These are phyloP conservation scores for Capronia americana DNA, from an alignment of 2,329 filamentous ascomycete species.

Conservation along the genomic window DNA sequence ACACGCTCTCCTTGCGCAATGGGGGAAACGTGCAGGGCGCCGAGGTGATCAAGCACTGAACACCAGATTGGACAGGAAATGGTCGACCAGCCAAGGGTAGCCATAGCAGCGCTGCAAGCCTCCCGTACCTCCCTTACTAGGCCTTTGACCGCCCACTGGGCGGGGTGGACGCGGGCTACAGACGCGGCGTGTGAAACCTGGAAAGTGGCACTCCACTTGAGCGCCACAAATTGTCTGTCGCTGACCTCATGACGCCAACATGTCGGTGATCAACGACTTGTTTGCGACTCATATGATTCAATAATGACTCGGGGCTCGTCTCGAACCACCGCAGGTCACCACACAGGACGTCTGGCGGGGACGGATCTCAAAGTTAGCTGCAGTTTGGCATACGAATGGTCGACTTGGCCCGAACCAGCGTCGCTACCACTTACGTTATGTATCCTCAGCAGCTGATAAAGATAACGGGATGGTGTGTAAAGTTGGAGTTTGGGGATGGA, in stretches of 20 bases:
- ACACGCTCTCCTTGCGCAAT: conserved; percentile 29
- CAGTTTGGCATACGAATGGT: background rate
- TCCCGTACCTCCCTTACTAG: background rate
- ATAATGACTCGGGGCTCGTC: background rate
- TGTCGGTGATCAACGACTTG: background rate
- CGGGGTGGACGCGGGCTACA: conserved; percentile 2
- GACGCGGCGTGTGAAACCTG: conserved; percentile 20
- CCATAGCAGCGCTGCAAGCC: conserved; percentile 5
- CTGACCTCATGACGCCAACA: conserved; percentile 23
- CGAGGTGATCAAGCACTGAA: conserved; percentile 13
- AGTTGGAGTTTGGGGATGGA: background rate
- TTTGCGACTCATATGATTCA: conserved; percentile 1
- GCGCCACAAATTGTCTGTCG: conserved; percentile 16
- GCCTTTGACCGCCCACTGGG: conserved; percentile 1
- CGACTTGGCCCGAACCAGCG: conserved; percentile 11
- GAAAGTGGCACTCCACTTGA: conserved; percentile 18
- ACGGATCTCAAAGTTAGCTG: background rate
- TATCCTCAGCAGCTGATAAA: conserved; percentile 26
- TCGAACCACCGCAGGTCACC: background rate
- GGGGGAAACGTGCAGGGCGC: conserved; percentile 24
- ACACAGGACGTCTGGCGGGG: background rate
- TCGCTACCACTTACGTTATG: conserved; percentile 24
- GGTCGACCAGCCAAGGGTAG: conserved; percentile 2
- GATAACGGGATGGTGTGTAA: conserved; percentile 18
- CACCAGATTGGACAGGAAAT: conserved; percentile 28